Percentiles rank a stretch among this genome's conserved stretches.
Evolutionary conservation across 176 grass and related monocot species (phyloP).

Genomic region (Typha latifolia): DNA sequence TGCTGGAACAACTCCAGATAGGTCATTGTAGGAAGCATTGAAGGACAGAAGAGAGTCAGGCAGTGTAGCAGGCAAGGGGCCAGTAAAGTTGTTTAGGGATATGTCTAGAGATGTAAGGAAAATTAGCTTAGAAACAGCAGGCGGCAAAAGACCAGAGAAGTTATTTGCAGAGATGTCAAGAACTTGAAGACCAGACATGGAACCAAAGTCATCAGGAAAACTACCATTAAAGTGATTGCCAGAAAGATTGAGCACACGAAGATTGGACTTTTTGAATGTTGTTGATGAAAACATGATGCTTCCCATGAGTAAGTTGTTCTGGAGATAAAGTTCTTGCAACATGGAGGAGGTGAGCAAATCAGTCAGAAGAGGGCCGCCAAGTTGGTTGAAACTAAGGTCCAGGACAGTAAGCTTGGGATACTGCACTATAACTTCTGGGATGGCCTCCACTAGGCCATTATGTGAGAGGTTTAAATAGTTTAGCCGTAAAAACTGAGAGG

Average conservation of each 20-base stretch:
- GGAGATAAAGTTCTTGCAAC: conserved; percentile 68
- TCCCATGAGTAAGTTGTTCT: conserved; percentile 67
- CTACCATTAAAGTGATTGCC: conserved; percentile 72
- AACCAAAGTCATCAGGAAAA: conserved; percentile 65
- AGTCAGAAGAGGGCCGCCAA: conserved; percentile 47
- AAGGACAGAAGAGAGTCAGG: conserved; percentile 56
- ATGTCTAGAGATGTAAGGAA: conserved; percentile 65
- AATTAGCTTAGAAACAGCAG: conserved; percentile 49
- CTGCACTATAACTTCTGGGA: conserved; percentile 63
- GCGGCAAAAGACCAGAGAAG: conserved; percentile 63
- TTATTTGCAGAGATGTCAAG: conserved; percentile 86
- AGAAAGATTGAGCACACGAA: conserved; percentile 74
- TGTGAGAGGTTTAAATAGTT: conserved; percentile 84
- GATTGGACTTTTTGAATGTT: conserved; percentile 47
- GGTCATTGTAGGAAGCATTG: conserved; percentile 85
- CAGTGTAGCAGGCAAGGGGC: conserved; percentile 57
- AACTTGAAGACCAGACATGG: conserved; percentile 54
- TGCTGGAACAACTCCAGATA: conserved; percentile 79
- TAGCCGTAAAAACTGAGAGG: conserved; percentile 79
- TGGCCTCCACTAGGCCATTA: conserved; percentile 47
- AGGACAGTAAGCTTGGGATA: conserved; percentile 87
- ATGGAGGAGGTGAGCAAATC: conserved; percentile 59
- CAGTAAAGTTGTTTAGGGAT: conserved; percentile 71
- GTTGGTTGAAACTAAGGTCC: conserved; percentile 78
- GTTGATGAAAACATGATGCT: conserved; percentile 46